Conservation (phyloP, 495 filamentous ascomycete species). For the Astrocystis sublimbata region DNA sequence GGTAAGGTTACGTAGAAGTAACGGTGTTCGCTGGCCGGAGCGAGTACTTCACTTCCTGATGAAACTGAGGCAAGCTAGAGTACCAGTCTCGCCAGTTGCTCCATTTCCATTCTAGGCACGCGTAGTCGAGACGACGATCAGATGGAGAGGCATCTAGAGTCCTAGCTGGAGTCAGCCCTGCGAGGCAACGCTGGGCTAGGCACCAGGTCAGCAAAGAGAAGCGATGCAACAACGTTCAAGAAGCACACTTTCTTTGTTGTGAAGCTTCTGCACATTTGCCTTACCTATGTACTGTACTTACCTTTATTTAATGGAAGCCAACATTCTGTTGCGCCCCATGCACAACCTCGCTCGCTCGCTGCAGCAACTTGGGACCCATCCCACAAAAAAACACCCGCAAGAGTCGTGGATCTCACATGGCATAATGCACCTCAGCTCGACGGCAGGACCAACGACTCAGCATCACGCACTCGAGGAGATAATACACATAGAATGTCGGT, state of each 20-base stretch:
- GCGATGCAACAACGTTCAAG: neutral
- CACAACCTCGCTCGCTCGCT: neutral
- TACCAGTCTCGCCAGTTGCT: no score
- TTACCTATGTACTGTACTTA: neutral
- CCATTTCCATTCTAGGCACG: no score
- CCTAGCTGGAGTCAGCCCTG: constrained; percentile 23
- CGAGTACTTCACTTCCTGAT: no score
- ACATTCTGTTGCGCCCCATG: neutral
- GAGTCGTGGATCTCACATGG: neutral
- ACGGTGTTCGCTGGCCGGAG: no score
- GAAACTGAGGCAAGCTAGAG: no score
- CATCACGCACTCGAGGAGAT: neutral
- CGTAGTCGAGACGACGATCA: neutral
- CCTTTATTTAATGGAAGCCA: neutral
- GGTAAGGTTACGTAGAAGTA: no score
- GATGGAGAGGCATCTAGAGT: constrained; percentile 6
- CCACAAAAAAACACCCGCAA: neutral
- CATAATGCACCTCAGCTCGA: neutral
- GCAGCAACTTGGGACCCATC: neutral
- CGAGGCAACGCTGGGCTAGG: constrained; percentile 7
- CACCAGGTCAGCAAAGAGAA: constrained; percentile 9
- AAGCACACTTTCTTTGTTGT: no score
- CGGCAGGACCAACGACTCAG: neutral
- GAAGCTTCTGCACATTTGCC: no score
- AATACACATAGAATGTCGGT: constrained; percentile 1